Conservation (phyloP, 1,284 basidiomycete genomes). For the Stereum hirsutum region DNA sequence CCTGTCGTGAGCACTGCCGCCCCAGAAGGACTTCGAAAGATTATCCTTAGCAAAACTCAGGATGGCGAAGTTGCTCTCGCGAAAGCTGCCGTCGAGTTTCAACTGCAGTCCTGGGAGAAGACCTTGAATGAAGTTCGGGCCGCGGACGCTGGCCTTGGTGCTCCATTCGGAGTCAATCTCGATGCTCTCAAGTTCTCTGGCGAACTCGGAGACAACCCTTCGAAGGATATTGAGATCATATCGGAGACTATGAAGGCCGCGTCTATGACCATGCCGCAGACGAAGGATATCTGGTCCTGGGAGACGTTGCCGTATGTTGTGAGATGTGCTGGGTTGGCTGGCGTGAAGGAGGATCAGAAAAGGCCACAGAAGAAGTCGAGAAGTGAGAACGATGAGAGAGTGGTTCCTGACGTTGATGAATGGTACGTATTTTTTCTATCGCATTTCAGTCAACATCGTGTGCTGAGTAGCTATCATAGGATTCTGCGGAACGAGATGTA, state of each 20-base stretch:
- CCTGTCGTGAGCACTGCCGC: not conserved
- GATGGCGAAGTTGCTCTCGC: not conserved
- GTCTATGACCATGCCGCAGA: not conserved
- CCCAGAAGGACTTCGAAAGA: not conserved
- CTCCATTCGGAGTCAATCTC: not conserved
- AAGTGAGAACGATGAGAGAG: not conserved
- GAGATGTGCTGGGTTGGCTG: not conserved
- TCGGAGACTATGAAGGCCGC: not conserved
- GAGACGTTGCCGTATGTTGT: not conserved
- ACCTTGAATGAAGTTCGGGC: not conserved
- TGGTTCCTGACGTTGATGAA: not conserved
- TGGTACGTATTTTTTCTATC: not conserved
- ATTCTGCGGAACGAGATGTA: not conserved
- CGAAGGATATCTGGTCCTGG: not conserved
- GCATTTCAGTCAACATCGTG: not conserved
- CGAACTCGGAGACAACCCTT: not conserved
- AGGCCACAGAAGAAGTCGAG: not conserved
- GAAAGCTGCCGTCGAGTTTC: not conserved
- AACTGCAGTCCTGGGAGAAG: not conserved
- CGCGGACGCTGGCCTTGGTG: not conserved
- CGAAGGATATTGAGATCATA: not conserved
- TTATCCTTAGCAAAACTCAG: not conserved
- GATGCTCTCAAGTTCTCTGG: not conserved
- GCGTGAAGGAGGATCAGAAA: not conserved
- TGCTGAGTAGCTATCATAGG: not conserved